Conservation (phyloP, 75 land plant genomes). For the Cupressus sempervirens region DNA sequence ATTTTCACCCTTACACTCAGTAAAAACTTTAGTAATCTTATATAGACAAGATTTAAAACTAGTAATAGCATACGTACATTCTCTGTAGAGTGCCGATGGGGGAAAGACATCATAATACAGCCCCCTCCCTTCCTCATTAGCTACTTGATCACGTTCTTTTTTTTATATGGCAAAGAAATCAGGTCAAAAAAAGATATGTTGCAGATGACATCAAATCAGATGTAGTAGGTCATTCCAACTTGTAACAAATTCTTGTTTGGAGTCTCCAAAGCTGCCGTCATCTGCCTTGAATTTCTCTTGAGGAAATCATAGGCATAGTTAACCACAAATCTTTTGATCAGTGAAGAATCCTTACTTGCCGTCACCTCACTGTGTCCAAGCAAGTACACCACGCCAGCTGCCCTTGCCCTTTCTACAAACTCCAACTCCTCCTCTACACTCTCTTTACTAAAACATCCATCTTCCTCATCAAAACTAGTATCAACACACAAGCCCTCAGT, state of each 20-base stretch:
- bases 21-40: too few relatives aligned
- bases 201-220: background rate
- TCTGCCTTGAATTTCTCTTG: conserved; percentile 44
- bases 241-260: conserved; percentile 45
- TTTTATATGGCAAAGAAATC: background rate
- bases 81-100: too few relatives aligned
- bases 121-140: too few relatives aligned
- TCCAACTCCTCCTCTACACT: background rate
- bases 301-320: conserved; percentile 40
- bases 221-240: conserved; percentile 58
- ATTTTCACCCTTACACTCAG: too few relatives aligned
- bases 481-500: background rate
- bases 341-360: conserved; percentile 24
- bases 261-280: conserved; percentile 28
- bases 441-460: background rate
- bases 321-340: conserved; percentile 41
- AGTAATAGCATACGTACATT: too few relatives aligned
- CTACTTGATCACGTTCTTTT: too few relatives aligned
- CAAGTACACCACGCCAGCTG: conserved; percentile 23
- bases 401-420: background rate
- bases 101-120: too few relatives aligned
- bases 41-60: too few relatives aligned
- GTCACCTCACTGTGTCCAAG: conserved; percentile 49
- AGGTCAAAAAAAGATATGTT: background rate
- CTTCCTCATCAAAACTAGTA: background rate